Evolutionary conservation across 495 filamentous ascomycete species (phyloP).

Genomic region (Parathielavia hyrcaniae): DNA sequence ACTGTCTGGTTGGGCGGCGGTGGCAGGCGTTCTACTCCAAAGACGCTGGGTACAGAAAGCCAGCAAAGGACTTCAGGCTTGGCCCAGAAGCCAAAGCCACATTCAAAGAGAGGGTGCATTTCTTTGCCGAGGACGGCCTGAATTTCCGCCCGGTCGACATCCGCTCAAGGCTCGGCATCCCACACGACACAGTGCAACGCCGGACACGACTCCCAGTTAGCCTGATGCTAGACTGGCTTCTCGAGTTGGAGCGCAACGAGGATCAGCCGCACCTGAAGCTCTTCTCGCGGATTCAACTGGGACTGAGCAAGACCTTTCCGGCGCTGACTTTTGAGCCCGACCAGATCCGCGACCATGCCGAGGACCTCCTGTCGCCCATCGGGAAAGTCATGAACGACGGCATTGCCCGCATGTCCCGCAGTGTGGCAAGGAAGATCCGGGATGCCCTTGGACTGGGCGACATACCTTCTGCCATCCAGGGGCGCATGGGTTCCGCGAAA

Average conservation of each 20-base stretch:
- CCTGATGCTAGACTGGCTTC: conserved; percentile 41
- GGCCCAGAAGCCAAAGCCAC: conserved; percentile 32
- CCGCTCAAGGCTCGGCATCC: conserved; percentile 5
- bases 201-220: conserved; percentile 29
- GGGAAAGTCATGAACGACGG: conserved; percentile 72
- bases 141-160: conserved; percentile 24
- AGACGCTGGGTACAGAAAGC: conserved; percentile 34
- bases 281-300: conserved; percentile 42
- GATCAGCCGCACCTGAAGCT: conserved; percentile 34
- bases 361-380: conserved; percentile 35
- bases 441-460: conserved; percentile 52
- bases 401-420: conserved; percentile 63
- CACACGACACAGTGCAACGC: conserved; percentile 14
- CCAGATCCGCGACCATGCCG: conserved; percentile 32
- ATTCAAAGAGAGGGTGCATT: conserved; percentile 38
- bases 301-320: conserved; percentile 41
- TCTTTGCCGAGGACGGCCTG: conserved; percentile 42
- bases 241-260: conserved; percentile 36
- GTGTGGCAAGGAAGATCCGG: conserved; percentile 55
- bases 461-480: conserved; percentile 73
- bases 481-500: conserved; percentile 75
- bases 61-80: conserved; percentile 31
- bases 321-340: conserved; percentile 31
- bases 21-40: conserved; percentile 46
- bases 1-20: conserved; percentile 38